Conservation (phyloP, 1,284 basidiomycete species). For the Austroboletus niveus region DNA sequence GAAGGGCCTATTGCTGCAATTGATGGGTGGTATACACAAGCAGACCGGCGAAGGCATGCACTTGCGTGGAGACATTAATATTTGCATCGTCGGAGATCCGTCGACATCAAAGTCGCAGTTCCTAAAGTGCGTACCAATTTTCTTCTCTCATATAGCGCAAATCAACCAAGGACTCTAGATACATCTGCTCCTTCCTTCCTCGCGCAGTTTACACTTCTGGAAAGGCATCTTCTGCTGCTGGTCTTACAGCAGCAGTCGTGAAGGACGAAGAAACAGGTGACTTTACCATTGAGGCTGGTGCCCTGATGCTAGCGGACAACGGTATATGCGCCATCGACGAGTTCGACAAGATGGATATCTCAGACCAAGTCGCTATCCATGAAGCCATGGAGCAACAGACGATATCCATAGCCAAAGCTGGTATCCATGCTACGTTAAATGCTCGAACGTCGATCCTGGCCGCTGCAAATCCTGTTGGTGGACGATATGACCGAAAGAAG, state of each 20-base stretch:
- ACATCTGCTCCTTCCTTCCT: slow-evolving; percentile 98
- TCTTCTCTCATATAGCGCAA: background rate
- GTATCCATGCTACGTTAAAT: slow-evolving; percentile 98
- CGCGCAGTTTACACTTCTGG: slow-evolving; percentile 99
- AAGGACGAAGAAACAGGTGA: slow-evolving; percentile 99
- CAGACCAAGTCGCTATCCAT: slow-evolving; percentile 99
- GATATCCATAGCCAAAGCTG: slow-evolving; percentile 98
- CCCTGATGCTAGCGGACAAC: slow-evolving; percentile 99
- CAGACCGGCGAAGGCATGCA: slow-evolving; percentile 96
- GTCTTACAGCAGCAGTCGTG: slow-evolving; percentile 98
- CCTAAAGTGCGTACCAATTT: slow-evolving; percentile 70
- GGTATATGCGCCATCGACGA: slow-evolving; percentile 99
- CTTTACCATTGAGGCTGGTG: slow-evolving; percentile 99
- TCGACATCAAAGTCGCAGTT: slow-evolving; percentile 98
- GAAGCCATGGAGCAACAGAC: slow-evolving; percentile 99
- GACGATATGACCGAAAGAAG: slow-evolving; percentile 95
- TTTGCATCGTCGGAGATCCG: slow-evolving; percentile 98
- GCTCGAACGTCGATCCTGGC: slow-evolving; percentile 97
- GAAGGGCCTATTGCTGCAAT: slow-evolving; percentile 95
- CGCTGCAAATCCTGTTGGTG: slow-evolving; percentile 96
- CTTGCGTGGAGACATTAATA: slow-evolving; percentile 96
- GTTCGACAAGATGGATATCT: slow-evolving; percentile 99
- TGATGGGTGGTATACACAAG: slow-evolving; percentile 99
- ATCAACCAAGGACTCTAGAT: slow-evolving; percentile 50
- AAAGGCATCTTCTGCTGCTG: slow-evolving; percentile 97